Percentiles rank a stretch among this genome's conserved stretches.
These are phyloP conservation scores for Colletotrichum caudatum DNA, from an alignment of 2,329 filamentous ascomycete genomes.

Conservation along the genomic window DNA sequence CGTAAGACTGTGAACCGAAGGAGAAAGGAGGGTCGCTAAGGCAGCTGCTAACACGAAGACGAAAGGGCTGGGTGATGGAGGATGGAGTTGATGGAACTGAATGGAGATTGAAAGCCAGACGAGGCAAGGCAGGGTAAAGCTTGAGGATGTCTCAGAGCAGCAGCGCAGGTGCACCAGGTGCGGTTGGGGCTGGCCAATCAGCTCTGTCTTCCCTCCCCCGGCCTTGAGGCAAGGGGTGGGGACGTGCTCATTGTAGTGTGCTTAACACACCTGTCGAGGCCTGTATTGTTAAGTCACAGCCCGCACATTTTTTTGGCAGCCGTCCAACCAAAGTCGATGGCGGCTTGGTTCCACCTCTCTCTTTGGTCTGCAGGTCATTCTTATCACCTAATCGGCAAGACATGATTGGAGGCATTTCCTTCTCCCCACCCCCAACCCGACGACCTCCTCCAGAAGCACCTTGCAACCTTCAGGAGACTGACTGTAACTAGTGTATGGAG, in stretches of 20 bases:
- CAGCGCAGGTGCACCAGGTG: conserved; percentile 21
- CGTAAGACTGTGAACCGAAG: background rate
- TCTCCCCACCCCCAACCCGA: conserved; percentile 5
- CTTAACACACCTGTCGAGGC: no score
- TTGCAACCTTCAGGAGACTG: conserved; percentile 11
- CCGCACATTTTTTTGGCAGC: background rate
- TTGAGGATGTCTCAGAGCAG: conserved; percentile 35
- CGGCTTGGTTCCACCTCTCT: conserved; percentile 2
- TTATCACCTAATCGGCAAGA: conserved; percentile 25
- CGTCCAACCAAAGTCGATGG: background rate
- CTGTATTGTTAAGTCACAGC: background rate
- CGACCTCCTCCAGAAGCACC: conserved; percentile 9
- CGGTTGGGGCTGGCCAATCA: conserved; percentile 33
- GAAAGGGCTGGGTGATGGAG: conserved; percentile 14
- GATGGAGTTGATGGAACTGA: conserved; percentile 14
- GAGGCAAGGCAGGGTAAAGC: conserved; percentile 27
- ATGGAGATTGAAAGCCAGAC: conserved; percentile 7
- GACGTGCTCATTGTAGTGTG: conserved; percentile 2
- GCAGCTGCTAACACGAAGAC: conserved; percentile 28
- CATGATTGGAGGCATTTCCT: conserved; percentile 35
- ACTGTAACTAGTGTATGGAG: background rate
- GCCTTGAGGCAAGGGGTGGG: background rate
- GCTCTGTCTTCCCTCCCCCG: conserved; percentile 7
- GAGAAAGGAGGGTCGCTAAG: conserved; percentile 16
- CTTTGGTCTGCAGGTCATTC: conserved; percentile 4